Percentiles rank a stretch among this genome's conserved stretches.
These are phyloP conservation scores for Dipteronia sinensis DNA, from an alignment of 345 rosid species.

Conservation along the genomic window DNA sequence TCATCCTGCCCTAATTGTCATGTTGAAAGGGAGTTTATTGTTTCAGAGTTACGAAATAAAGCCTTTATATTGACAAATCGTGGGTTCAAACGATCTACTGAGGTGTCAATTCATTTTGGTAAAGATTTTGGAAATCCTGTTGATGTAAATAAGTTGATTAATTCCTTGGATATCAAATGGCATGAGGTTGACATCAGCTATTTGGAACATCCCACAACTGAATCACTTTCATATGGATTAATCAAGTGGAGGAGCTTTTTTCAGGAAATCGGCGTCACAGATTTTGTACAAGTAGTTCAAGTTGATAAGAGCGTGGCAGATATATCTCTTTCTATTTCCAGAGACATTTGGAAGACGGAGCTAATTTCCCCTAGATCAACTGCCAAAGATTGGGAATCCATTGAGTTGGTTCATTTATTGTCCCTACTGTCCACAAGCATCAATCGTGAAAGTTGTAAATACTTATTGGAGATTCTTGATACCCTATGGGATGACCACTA, in stretches of 20 bases:
- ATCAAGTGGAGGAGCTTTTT: slow-evolving; percentile 80
- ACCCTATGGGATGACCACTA: slow-evolving; percentile 72
- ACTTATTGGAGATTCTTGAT: slow-evolving; percentile 77
- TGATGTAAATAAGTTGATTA: slow-evolving; percentile 50
- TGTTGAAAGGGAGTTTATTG: slow-evolving; percentile 59
- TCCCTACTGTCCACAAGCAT: slow-evolving; percentile 45
- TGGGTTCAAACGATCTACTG: slow-evolving; percentile 59
- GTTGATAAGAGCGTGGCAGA: slow-evolving; percentile 61
- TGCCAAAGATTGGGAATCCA: slow-evolving; percentile 87
- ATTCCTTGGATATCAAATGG: slow-evolving; percentile 58
- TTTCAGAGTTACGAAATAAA: slow-evolving; percentile 59
- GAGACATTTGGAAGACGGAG: slow-evolving; percentile 33
- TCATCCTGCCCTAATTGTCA: slow-evolving; percentile 68
- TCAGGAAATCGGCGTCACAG: slow-evolving; percentile 76
- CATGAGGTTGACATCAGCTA: slow-evolving; percentile 71
- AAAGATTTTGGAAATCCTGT: slow-evolving; percentile 66
- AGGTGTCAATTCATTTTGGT: slow-evolving; percentile 69
- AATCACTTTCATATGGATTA: slow-evolving; percentile 43
- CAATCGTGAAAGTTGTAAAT: slow-evolving; percentile 50
- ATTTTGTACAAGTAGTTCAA: slow-evolving; percentile 81
- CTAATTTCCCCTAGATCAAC: slow-evolving; percentile 37
- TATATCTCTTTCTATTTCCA: slow-evolving; percentile 31
- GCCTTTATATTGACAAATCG: slow-evolving; percentile 72
- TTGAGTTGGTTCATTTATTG: slow-evolving; percentile 61
- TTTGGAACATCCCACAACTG: slow-evolving; percentile 68